Base-by-base conservation (phyloP, 2,329 filamentous ascomycete genomes). In the Epichloe typhina region DNA sequence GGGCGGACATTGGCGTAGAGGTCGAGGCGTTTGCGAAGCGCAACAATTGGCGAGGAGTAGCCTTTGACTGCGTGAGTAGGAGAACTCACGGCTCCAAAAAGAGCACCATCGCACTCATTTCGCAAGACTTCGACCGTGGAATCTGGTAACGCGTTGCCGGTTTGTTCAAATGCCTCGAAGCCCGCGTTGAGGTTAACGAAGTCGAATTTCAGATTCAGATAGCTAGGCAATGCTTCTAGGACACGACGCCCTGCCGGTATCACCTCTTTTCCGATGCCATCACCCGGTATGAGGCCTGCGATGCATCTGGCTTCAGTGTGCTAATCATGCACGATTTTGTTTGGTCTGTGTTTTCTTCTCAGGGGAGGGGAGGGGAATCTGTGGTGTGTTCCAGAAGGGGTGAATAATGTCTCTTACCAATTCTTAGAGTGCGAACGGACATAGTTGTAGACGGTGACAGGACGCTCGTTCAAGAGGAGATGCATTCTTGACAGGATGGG, bases 241-340 rank as follows among this genome's bases (percentile, higher is more conserved):
- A 97, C 76, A 57, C 86, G 84, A 62, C 88, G 87, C 48, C 91
- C 93, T 50, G 93, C 86, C 58, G 93, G 93, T 69, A 98, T 97
- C 68, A 98, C 93, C 73, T 98, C 93, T 66, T 88, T 88, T 71
- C 93, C 93, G 72, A 98, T 98, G 70, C 93, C 93, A 72, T 98
- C 93, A 65, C 93, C 93, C 62, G 93, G 87, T 66, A 98, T 97
- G 62, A 97, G 86, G 68, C 90, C 90, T 95, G 58, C n/a, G 7
- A 35, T 9, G 15, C n/a, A n/a, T 43, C 9, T 19, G 19, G 5
- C 17, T 17, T 42, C 33, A 50, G 42, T 35, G 41, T 38, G 21
- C 36, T 12, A 31, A 2, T 46, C 9, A 3, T 26, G 19, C 13
- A 38, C 36, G 13, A 42, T 19, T 37, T 26, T 6, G 6, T 23